These are phyloP conservation scores for Isoetes taiwanensis DNA, from an alignment of 75 land plant genomes.

Conservation along the genomic window DNA sequence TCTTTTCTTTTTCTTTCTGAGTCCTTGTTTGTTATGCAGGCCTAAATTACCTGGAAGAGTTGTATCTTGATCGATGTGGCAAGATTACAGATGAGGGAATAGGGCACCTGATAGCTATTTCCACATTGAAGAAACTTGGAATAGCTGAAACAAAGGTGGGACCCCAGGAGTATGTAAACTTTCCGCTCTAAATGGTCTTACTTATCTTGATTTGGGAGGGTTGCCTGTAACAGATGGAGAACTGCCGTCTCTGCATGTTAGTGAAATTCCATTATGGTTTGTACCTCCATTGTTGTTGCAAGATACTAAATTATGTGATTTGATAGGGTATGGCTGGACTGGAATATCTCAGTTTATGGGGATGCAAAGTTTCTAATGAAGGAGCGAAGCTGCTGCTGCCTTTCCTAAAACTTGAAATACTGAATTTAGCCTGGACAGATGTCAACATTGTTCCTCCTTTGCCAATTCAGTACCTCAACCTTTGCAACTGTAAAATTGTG, in stretches of 20 bases:
- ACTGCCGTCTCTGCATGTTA: conserved; percentile 56
- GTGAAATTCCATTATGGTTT: not conserved
- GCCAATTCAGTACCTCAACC: conserved; percentile 40
- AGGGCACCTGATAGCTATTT: conserved; percentile 41
- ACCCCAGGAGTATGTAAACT: conserved; percentile 38
- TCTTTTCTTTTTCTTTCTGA: not conserved
- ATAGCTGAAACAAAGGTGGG: conserved; percentile 67
- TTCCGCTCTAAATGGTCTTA: conserved; percentile 35
- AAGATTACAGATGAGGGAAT: conserved; percentile 67
- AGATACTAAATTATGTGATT: not conserved
- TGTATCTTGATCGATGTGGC: conserved; percentile 59
- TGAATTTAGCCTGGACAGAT: conserved; percentile 46
- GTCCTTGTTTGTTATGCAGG: conserved; percentile 28
- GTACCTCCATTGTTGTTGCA: too few species aligned
- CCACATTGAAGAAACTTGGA: conserved; percentile 45
- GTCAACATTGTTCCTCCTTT: conserved; percentile 40
- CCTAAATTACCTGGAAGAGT: conserved; percentile 44
- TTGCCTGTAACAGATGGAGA: conserved; percentile 62
- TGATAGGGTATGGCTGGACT: conserved; percentile 49
- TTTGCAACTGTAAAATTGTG: conserved; percentile 62
- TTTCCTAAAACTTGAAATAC: conserved; percentile 39
- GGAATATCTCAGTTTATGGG: conserved; percentile 73
- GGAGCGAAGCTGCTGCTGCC: conserved; percentile 34
- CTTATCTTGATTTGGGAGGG: conserved; percentile 72
- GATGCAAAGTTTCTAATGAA: conserved; percentile 57